Base-by-base conservation (phyloP, 768 basidiomycete genomes). In the Fomitopsis pulvina region DNA sequence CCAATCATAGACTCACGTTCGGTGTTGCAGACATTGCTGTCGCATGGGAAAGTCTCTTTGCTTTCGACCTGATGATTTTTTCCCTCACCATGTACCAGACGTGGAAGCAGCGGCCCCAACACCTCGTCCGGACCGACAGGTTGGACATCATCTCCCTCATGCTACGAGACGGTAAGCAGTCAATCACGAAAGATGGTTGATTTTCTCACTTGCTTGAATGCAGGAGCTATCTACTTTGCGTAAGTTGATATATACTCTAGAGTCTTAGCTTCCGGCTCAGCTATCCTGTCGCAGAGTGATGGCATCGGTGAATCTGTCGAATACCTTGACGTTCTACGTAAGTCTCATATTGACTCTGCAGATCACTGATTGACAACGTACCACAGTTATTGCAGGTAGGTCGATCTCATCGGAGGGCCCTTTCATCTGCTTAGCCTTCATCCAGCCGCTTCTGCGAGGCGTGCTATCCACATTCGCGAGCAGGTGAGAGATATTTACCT, bases 161-260 rank as follows among this genome's bases (percentile, higher is more conserved):
- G 8, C 60, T 73, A 22, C 66, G 77, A 53, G 78, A 81, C 56
- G 78, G 80, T 78, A 50, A 50, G 5, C 4, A 16, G 72, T 66
- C 21, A 29, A 18, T 21, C 12, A 14, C 5, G 30, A 5, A 11
- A 21, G 12, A 18, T 12, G 5, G 25, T 34, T 9, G 6, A 25
- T 2, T 14, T 5, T 32, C 28, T 25, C 18, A 22, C 40, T 48
- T 16, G 47, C 22, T 21, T 40, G 30, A 21, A 27, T 26, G 18
- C 48, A 79, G 79, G 79, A 47, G 73, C 76, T 1, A 59, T 81
- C 21, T 81, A 80, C 57, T 81, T 77, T 54, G 75, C 69, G 79
- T 80, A 52, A 64, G 77, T 54, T 4, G 24, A 12, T 24, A 48
- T 45, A 4, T 1, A 41, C 25, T n/a, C 28, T 28, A 18, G 45